Evolutionary conservation across 257 asterid genomes (phyloP).

Genomic region (Petunia axillaris): DNA sequence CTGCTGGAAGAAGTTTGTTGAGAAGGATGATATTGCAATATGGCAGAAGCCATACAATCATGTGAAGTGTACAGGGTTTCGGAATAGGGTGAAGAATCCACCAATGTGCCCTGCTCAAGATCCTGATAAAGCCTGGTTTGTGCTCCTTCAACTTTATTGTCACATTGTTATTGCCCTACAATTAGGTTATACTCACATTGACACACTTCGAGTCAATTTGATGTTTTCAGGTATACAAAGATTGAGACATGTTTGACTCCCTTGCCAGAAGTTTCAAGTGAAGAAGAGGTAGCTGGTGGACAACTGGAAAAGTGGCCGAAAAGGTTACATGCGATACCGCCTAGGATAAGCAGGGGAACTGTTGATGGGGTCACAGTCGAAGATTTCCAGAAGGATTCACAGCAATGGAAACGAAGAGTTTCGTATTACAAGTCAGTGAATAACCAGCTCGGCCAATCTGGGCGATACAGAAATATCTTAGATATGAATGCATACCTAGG

Average conservation of each 20-base stretch:
- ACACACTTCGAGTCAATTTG: not conserved
- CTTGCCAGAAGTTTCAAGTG: constrained; percentile 58
- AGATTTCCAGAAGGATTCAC: constrained; percentile 45
- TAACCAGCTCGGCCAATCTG: constrained; percentile 55
- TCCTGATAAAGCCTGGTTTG: constrained; percentile 78
- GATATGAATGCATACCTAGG: constrained; percentile 92
- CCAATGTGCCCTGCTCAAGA: constrained; percentile 53
- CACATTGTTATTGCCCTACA: not conserved
- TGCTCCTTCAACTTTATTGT: not conserved
- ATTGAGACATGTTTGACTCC: constrained; percentile 74
- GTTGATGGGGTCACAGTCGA: constrained; percentile 49
- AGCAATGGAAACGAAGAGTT: constrained; percentile 70
- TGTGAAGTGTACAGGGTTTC: constrained; percentile 40
- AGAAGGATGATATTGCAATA: constrained; percentile 77
- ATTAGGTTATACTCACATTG: not conserved
- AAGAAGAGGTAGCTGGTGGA: constrained; percentile 65
- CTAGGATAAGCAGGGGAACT: constrained; percentile 60
- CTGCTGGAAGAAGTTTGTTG: constrained; percentile 85
- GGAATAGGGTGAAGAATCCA: constrained; percentile 39
- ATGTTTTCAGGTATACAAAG: constrained; percentile 63
- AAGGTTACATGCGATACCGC: constrained; percentile 59
- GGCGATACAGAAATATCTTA: constrained; percentile 70
- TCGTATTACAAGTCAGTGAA: constrained; percentile 68
- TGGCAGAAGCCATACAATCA: constrained; percentile 87
- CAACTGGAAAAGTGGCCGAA: constrained; percentile 67